Percentiles rank a stretch among this genome's conserved stretches.
Conservation (phyloP, 1,284 basidiomycete genomes). For the Marasmius sp. region DNA sequence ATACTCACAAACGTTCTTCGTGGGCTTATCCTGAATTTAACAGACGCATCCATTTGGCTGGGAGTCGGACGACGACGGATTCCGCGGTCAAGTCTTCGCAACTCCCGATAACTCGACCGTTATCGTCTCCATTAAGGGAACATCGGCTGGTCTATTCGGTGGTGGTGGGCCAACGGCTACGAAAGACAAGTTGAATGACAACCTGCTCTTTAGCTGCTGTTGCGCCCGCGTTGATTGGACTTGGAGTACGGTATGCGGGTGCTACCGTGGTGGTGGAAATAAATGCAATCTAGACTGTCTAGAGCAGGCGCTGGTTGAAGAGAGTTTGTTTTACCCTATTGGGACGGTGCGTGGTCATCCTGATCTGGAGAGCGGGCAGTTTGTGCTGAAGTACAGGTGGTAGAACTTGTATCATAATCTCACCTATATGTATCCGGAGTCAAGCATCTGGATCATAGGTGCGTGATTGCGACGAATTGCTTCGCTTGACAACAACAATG, state of each 20-base stretch:
- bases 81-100: slow-evolving; percentile 90
- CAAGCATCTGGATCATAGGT: slow-evolving; percentile 85
- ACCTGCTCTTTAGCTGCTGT: slow-evolving; percentile 96
- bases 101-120: slow-evolving; percentile 84
- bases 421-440: slow-evolving; percentile 89
- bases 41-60: slow-evolving; percentile 90
- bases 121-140: slow-evolving; percentile 93
- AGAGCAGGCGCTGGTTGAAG: slow-evolving; percentile 76
- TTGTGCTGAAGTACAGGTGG: background rate
- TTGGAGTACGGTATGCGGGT: slow-evolving; percentile 95
- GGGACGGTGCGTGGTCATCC: slow-evolving; percentile 59
- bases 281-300: slow-evolving; percentile 84
- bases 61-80: slow-evolving; percentile 85
- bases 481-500: slow-evolving; percentile 41
- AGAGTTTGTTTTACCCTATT: slow-evolving; percentile 88
- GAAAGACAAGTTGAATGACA: slow-evolving; percentile 95
- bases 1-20: background rate
- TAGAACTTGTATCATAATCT: slow-evolving; percentile 94
- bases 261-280: slow-evolving; percentile 76
- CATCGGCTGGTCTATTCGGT: slow-evolving; percentile 78
- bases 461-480: slow-evolving; percentile 90
- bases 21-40: background rate
- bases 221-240: slow-evolving; percentile 94
- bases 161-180: slow-evolving; percentile 83
- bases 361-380: background rate